Base-by-base conservation (phyloP, 176 grass and related monocot species). In the Canna indica region DNA sequence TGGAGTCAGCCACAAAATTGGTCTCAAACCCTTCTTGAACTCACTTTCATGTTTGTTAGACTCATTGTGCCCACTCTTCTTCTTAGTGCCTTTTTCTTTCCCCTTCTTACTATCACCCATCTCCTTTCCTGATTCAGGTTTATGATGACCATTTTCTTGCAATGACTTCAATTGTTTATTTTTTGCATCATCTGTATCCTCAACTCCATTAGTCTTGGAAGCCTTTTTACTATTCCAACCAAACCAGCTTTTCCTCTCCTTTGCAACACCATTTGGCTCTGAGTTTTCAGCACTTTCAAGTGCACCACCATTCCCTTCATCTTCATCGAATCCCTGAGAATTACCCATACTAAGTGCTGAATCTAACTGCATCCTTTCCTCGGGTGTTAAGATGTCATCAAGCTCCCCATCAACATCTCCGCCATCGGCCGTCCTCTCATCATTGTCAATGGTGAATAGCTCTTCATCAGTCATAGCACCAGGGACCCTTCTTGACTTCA, bases 391-490 rank as follows among this genome's bases (percentile, higher is more conserved):
- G 5, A 99, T 79, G 44, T 90, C 89, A 36, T 90, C 88, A 56
- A 99, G 46, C 71, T 99, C 86, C 1, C 64, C 50, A 17, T 73
- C 52, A 29, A 59, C 18, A 58, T 60, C 71, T 7, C 26, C 75
- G 24, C 50, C 35, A 69, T 77, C 44, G 22, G 18, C 86, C 32
- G 75, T 81, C 74, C 85, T 87, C 67, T 90, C 94, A 68, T 93
- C 89, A 1, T 80, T 82, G 0, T 99, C 94, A 74, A 80, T 76
- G 2, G 82, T 78, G 67, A 99, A 99, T 42, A 99, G 80, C 69
- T 99, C 94, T 82, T 99, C 89, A 1, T 99, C 94, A 0, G 89
- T 88, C 94, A 99, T 90, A 4, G 94, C 94, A 65, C 94, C 94
- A 0, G 94, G 94, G 6, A 99, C 94, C 32, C 94, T 81, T 39